A percentile compares a stretch with the other conserved stretches of the same genome.
Conservation (phyloP, 169 alveolate species). For the Nephromyces sp. region DNA sequence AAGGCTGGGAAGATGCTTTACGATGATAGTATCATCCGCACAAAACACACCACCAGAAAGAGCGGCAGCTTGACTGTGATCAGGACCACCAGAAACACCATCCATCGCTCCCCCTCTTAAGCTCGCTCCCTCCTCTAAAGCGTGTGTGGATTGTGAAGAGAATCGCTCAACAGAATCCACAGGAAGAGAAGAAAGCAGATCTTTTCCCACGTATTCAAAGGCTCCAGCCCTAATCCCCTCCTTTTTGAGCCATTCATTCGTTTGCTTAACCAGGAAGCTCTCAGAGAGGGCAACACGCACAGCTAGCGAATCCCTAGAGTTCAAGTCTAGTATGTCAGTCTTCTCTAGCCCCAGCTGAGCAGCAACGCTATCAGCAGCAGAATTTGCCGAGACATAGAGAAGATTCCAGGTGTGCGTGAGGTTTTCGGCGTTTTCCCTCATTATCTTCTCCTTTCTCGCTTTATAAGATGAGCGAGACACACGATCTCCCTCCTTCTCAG, state of each 20-base stretch:
- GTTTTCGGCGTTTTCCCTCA: slow-evolving; percentile 59
- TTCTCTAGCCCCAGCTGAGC: slow-evolving; percentile 60
- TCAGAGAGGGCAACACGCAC: slow-evolving; percentile 62
- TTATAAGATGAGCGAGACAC: slow-evolving; percentile 35
- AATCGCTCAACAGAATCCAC: background rate
- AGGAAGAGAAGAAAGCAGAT: slow-evolving; percentile 13
- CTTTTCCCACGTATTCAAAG: slow-evolving; percentile 52
- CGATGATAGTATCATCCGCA: slow-evolving; percentile 40
- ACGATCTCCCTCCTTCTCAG: slow-evolving; percentile 1
- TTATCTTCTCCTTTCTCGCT: slow-evolving; percentile 55
- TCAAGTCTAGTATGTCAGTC: slow-evolving; percentile 56
- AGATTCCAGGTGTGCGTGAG: slow-evolving; percentile 86
- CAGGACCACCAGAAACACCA: background rate
- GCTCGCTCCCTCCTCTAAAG: slow-evolving; percentile 1
- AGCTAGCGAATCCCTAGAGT: slow-evolving; percentile 1
- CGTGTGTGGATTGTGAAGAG: background rate
- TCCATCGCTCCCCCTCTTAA: background rate
- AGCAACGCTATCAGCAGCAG: slow-evolving; percentile 78
- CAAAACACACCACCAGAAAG: background rate
- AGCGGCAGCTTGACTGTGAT: background rate
- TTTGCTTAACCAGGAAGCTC: slow-evolving; percentile 77
- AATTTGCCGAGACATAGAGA: slow-evolving; percentile 82
- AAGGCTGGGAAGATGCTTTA: slow-evolving; percentile 48
- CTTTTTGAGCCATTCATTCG: slow-evolving; percentile 84
- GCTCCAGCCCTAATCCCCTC: slow-evolving; percentile 78